phyloP scores from a whole-genome alignment of 768 basidiomycete species.

The Serendipita sp. region DNA sequence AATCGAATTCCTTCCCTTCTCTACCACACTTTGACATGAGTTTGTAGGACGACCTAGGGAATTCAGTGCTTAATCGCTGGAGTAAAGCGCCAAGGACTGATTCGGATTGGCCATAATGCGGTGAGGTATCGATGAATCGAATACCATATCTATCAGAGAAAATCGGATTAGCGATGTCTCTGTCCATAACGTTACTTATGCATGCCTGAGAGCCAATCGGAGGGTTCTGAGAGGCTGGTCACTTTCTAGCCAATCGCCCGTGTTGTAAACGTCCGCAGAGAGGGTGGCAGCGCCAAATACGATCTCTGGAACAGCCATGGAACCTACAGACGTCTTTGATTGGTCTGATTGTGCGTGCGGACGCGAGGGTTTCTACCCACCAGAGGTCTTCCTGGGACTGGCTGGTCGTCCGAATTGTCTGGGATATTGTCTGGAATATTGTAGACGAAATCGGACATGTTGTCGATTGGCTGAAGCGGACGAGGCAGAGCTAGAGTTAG shows the following conservation, averaged over 20 bases:
- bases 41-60: conserved; percentile 62
- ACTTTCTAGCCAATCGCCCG: conserved; percentile 38
- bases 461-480: not conserved
- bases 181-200: not conserved
- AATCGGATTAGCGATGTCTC: not conserved
- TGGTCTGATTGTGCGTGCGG: not conserved
- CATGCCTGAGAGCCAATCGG: conserved; percentile 59
- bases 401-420: conserved; percentile 27
- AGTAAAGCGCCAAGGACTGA: conserved; percentile 54
- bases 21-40: conserved; percentile 80
- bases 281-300: conserved; percentile 62
- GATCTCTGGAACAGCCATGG: conserved; percentile 27
- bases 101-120: conserved; percentile 70
- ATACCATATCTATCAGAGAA: conserved; percentile 53
- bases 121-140: conserved; percentile 63
- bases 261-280: conserved; percentile 44
- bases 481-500: not conserved
- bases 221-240: conserved; percentile 46
- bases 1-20: conserved; percentile 62
- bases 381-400: conserved; percentile 19
- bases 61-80: conserved; percentile 38
- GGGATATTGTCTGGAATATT: conserved; percentile 22
- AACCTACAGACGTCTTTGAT: conserved; percentile 22
- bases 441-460: not conserved
- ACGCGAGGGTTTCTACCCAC: conserved; percentile 17